Base-by-base conservation (phyloP, 2,329 filamentous ascomycete species). In the Claviceps africana region DNA sequence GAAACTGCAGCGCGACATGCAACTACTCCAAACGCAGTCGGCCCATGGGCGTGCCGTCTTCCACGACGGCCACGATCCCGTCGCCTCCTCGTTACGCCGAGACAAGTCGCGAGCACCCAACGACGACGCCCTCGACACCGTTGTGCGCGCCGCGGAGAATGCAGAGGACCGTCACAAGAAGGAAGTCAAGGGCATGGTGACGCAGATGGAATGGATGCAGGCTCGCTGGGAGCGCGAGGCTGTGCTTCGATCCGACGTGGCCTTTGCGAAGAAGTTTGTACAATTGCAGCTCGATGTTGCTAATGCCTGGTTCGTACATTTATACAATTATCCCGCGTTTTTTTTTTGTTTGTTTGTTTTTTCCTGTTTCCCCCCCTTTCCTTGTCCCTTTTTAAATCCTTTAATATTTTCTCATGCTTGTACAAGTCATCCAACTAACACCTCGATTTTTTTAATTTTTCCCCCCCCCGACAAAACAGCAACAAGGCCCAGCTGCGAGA, bases 171-270 rank as follows among this genome's bases (percentile, higher is more conserved):
- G 78, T 45, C 87, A 93, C 65, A 72, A 76, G 60, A 83, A 82
- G 66, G 87, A 94, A 69, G 72, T 96, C 51, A 81, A 83, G 58
- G 91, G 91, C 19, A 76, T 97, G 63, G 79, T 81, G 51, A 86
- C 93, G 70, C 90, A 97, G 69, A 91, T 97, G 65, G 80, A 89
- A 61, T 97, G 87, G 82, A 81, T 97, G 65, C 82, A 89, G 61
- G 87, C 88, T 2, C 81, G 85, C 50, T 86, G 86, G 71, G 77
- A 81, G 64, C 79, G 93, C 33, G 91, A 96, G 68, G 81, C 87
- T 59, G 80, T 78, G 49, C 83, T 97, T 69, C 79, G 93, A 43
- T 77, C 78, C 56, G 87, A 90, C 61, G 79, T 91, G 33, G 86
- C 86, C 9, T 95, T 85, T 70, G 88, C 88, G 57, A 98, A 98